Conservation (phyloP, 768 basidiomycete genomes). For the Rhodotorula graminis region DNA sequence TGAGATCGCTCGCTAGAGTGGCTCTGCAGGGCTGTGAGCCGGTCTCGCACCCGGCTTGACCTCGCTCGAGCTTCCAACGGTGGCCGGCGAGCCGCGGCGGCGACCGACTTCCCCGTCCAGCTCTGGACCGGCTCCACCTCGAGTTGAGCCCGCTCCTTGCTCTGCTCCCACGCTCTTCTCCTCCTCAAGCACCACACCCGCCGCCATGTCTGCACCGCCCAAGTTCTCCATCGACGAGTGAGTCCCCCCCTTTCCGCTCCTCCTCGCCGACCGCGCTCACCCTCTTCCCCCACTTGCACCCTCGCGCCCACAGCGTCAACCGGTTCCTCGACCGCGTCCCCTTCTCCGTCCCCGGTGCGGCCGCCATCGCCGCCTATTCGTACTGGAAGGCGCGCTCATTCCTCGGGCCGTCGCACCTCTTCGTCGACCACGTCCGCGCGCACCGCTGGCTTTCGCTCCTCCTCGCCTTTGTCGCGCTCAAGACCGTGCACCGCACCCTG, state of each 20-base stretch:
- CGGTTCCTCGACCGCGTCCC: constrained; percentile 31
- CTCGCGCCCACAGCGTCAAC: constrained; percentile 13
- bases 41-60: too few relatives aligned
- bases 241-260: neutral
- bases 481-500: constrained; percentile 16
- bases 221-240: constrained; percentile 25
- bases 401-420: constrained; percentile 8
- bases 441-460: constrained; percentile 12
- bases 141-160: neutral
- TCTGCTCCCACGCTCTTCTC: too few relatives aligned
- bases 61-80: neutral
- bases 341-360: constrained; percentile 7
- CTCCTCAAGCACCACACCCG: neutral
- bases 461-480: constrained; percentile 28
- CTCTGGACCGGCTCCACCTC: neutral
- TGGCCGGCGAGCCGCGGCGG: neutral
- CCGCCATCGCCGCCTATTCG: constrained; percentile 7
- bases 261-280: neutral
- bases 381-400: constrained; percentile 10
- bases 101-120: neutral
- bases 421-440: constrained; percentile 9
- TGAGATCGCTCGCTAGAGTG: too few relatives aligned
- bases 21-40: too few relatives aligned
- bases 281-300: neutral
- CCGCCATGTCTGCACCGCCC: neutral